phyloP scores from a whole-genome alignment of 2,329 filamentous ascomycete genomes.

The Colletotrichum sublineola region DNA sequence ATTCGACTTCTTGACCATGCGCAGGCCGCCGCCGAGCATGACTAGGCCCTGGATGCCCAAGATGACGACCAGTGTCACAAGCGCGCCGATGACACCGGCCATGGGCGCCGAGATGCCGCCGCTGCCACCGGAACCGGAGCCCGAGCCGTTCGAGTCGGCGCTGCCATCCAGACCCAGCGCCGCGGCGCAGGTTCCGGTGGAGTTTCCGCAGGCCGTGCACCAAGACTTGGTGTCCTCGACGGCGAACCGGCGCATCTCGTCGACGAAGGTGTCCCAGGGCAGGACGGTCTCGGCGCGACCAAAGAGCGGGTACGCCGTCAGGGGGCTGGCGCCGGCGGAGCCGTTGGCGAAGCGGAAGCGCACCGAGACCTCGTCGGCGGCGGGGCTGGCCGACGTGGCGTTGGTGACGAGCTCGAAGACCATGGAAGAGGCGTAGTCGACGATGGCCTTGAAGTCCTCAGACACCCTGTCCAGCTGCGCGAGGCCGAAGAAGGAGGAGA shows the following conservation, averaged over 20 bases:
- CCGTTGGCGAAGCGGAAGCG: slow-evolving; percentile 74
- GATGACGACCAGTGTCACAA: slow-evolving; percentile 69
- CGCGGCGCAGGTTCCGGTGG: slow-evolving; percentile 73
- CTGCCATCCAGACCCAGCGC: slow-evolving; percentile 44
- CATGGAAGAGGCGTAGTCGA: slow-evolving; percentile 88
- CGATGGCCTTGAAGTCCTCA: slow-evolving; percentile 78
- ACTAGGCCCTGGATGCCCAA: slow-evolving; percentile 60
- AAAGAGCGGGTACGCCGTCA: slow-evolving; percentile 68
- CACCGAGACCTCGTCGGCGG: slow-evolving; percentile 63
- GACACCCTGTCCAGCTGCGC: slow-evolving; percentile 64
- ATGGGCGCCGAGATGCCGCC: slow-evolving; percentile 74
- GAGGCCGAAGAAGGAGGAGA: slow-evolving; percentile 74
- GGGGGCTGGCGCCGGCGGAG: slow-evolving; percentile 65
- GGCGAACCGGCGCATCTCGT: slow-evolving; percentile 74
- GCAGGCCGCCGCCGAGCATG: slow-evolving; percentile 59
- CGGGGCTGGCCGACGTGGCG: slow-evolving; percentile 61
- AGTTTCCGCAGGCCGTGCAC: slow-evolving; percentile 83
- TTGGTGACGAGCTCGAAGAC: slow-evolving; percentile 78
- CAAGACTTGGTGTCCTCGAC: slow-evolving; percentile 75
- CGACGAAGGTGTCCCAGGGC: slow-evolving; percentile 77
- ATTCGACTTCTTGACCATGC: slow-evolving; percentile 62
- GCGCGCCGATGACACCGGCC: slow-evolving; percentile 85
- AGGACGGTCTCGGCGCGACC: slow-evolving; percentile 69
- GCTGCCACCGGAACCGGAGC: slow-evolving; percentile 45
- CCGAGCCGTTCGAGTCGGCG: slow-evolving; percentile 45